Evolutionary conservation across 225 moss, liverwort and hornwort species (phyloP).

Genomic region (Lunularia cruciata): DNA sequence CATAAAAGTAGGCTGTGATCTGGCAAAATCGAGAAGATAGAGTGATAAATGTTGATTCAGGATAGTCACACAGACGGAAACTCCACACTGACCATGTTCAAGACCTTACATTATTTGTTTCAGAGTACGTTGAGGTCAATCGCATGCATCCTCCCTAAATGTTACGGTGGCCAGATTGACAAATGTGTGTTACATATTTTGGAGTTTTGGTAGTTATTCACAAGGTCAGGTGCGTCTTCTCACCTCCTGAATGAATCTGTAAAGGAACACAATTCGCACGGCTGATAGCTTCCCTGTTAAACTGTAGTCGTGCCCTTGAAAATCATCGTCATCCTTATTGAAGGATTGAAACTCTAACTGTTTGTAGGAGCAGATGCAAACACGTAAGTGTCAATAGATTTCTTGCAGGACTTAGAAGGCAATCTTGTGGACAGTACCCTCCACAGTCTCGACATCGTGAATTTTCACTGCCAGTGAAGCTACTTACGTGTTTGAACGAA

Average conservation of each 20-base stretch:
- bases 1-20: constrained; percentile 85
- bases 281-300: constrained; percentile 90
- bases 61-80: background rate
- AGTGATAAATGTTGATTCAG: too few relatives aligned
- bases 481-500: too few relatives aligned
- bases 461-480: too few relatives aligned
- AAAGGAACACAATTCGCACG: constrained; percentile 91
- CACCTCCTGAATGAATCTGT: constrained; percentile 98
- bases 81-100: background rate
- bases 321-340: constrained; percentile 96
- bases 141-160: too few relatives aligned
- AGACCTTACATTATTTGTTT: too few relatives aligned
- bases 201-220: too few relatives aligned
- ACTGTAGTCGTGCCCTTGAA: constrained; percentile 86
- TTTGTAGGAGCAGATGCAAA: background rate
- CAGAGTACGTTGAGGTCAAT: too few relatives aligned
- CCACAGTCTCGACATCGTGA: too few relatives aligned
- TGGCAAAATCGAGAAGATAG: constrained; percentile 30
- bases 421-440: too few relatives aligned
- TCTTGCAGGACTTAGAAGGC: background rate
- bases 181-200: too few relatives aligned
- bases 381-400: background rate
- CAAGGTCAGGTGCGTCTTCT: too few relatives aligned
- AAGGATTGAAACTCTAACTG: constrained; percentile 93
- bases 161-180: too few relatives aligned